A percentile compares a stretch with the other conserved stretches of the same genome.
Conservation (phyloP, 768 basidiomycete species). For the Leccinellum albellum region DNA sequence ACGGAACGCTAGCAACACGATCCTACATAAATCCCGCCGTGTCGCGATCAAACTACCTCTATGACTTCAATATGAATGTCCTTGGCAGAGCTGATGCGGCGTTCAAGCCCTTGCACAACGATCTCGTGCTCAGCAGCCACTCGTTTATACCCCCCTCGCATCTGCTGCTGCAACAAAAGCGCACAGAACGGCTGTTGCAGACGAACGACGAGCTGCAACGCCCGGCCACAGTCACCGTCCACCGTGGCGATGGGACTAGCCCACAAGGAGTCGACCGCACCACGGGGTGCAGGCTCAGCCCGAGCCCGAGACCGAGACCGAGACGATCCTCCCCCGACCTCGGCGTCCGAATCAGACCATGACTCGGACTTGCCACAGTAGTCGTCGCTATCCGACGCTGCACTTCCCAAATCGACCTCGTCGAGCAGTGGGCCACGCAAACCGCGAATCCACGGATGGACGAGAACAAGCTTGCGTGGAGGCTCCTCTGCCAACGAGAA, state of each 20-base stretch:
- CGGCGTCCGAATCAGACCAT: neutral
- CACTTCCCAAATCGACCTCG: neutral
- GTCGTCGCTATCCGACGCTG: neutral
- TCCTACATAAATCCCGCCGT: neutral
- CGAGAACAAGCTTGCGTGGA: conserved; percentile 1
- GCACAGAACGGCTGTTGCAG: conserved; percentile 8
- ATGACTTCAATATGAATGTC: neutral
- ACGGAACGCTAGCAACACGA: neutral
- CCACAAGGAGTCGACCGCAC: neutral
- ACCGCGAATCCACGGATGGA: conserved; percentile 14
- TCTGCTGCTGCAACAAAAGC: conserved; percentile 4
- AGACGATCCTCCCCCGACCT: neutral
- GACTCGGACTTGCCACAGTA: neutral
- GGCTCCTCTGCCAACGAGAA: neutral
- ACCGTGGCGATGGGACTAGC: too few relatives aligned
- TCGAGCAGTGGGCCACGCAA: neutral
- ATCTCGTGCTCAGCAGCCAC: neutral
- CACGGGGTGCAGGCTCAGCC: neutral
- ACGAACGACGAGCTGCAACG: conserved; percentile 5
- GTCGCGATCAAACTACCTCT: neutral
- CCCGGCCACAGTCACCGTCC: neutral
- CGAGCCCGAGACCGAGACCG: neutral
- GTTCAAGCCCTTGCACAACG: neutral
- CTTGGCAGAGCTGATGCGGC: neutral
- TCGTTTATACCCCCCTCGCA: neutral